Base-by-base conservation (phyloP, 345 rosid genomes). In the Eucalyptus curtisii region DNA sequence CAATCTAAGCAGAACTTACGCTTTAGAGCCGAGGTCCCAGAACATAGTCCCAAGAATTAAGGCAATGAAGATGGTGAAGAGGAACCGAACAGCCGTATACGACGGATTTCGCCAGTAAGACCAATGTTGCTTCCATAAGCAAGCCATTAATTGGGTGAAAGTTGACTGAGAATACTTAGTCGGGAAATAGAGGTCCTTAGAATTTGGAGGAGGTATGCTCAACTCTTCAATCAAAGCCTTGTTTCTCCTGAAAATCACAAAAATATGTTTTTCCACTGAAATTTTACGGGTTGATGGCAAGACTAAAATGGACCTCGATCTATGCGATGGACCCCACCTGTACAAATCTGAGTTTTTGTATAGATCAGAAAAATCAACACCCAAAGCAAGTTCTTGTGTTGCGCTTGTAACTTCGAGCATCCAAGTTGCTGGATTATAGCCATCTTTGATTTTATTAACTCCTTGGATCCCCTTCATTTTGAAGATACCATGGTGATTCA, bases 351-450 rank as follows among this genome's bases (percentile, higher is more conserved):
- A 94, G 31, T 90, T 88, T 55, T 64, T 91, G 90, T 91, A 94
- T 25, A 90, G 11, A 6, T 91, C 87, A 31, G 92, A 88, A 71
- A 94, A 93, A 80, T 94, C 93, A 49, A 94, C 85, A 17, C 89
- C 92, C 82, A 90, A n/a, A 71, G 89, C 82, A 20, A 88, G 6
- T 76, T 94, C 95, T 87, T 91, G 95, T 33, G 93, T 90, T 37
- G 89, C 44, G 50, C 90, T 80, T 33, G 93, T 89, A 24, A 94
- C 93, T 82, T 94, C 95, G 86, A 94, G 86, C 95, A 94, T 94
- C 95, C 95, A 94, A 13, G 95, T 94, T 45, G 95, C 95, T n/a
- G 95, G 95, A 87, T 94, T 94, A 49, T 91, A 91, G 48, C 94
- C 95, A 79, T 92, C 95, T 55, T 88, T 92, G 64, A 92, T 93